Percentiles rank a stretch among this genome's conserved stretches.
phyloP scores from a whole-genome alignment of 352 stramenopile genomes.

The Phytophthora pisi region DNA sequence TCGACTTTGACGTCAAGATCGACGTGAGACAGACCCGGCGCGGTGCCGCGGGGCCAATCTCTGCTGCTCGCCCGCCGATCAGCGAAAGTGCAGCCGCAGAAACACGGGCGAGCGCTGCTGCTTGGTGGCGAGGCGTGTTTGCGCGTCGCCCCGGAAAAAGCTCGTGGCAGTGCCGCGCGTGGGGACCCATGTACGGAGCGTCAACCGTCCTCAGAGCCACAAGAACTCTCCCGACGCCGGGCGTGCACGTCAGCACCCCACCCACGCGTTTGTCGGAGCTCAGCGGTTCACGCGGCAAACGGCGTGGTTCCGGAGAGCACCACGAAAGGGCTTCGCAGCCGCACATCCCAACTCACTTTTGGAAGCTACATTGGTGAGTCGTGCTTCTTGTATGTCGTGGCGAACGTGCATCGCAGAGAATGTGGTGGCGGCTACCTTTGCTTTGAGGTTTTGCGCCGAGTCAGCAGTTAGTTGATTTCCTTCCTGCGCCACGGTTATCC shows the following conservation, averaged over 20 bases:
- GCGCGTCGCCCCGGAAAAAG: slow-evolving; percentile 31
- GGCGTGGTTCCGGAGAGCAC: not conserved
- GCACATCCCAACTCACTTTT: too few species aligned
- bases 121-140: slow-evolving; percentile 28
- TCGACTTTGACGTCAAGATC: slow-evolving; percentile 16
- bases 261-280: not conserved
- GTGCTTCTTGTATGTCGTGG: too few species aligned
- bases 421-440: too few species aligned
- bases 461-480: too few species aligned
- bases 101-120: slow-evolving; percentile 17
- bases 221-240: slow-evolving; percentile 10
- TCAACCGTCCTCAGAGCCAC: slow-evolving; percentile 8
- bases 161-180: slow-evolving; percentile 18
- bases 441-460: too few species aligned
- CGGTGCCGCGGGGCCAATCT: slow-evolving; percentile 11
- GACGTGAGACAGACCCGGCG: slow-evolving; percentile 28
- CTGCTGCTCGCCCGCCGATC: slow-evolving; percentile 7
- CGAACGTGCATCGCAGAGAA: too few species aligned
- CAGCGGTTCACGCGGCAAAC: not conserved
- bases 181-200: slow-evolving; percentile 5
- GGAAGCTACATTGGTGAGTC: too few species aligned
- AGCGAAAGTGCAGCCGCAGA: slow-evolving; percentile 32
- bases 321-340: not conserved
- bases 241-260: not conserved
- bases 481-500: too few species aligned